Percentiles rank a stretch among this genome's conserved stretches.
phyloP scores from a whole-genome alignment of 495 filamentous ascomycete genomes.

The Neurospora sp. region DNA sequence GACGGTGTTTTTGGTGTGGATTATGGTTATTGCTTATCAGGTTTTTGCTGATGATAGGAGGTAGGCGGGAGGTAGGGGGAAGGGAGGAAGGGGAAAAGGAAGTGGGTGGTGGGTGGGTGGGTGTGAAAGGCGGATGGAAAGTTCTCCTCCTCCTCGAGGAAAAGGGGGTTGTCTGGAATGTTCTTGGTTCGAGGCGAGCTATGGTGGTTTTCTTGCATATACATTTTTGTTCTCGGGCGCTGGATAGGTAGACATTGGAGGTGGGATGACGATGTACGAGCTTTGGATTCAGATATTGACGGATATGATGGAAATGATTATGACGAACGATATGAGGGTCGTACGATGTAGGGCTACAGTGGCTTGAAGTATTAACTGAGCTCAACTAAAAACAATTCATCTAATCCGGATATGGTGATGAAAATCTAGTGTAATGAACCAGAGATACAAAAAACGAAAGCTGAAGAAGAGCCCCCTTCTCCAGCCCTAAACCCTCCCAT shows the following conservation, averaged over 20 bases:
- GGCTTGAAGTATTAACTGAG: too few relatives aligned
- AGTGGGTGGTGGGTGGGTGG: too few relatives aligned
- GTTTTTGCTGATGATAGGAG: constrained; percentile 49
- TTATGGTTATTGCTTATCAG: constrained; percentile 86
- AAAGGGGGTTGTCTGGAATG: neutral
- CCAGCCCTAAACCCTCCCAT: neutral
- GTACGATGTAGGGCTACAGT: too few relatives aligned
- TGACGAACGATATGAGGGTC: neutral
- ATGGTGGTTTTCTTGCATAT: neutral
- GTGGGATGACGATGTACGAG: neutral
- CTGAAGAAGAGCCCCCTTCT: neutral
- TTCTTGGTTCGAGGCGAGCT: neutral
- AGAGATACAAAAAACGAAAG: neutral
- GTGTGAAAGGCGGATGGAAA: too few relatives aligned
- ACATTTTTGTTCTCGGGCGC: neutral
- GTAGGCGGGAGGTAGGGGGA: neutral
- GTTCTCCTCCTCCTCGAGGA: neutral
- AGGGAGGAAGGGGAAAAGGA: neutral
- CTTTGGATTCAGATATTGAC: neutral
- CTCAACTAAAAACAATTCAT: too few relatives aligned
- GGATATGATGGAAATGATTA: neutral
- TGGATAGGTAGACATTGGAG: neutral
- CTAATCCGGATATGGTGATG: too few relatives aligned
- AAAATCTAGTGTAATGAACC: neutral
- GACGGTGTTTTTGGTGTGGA: constrained; percentile 81